Conservation (phyloP, 805 yeast genomes). For the Yarrowia hollandica region DNA sequence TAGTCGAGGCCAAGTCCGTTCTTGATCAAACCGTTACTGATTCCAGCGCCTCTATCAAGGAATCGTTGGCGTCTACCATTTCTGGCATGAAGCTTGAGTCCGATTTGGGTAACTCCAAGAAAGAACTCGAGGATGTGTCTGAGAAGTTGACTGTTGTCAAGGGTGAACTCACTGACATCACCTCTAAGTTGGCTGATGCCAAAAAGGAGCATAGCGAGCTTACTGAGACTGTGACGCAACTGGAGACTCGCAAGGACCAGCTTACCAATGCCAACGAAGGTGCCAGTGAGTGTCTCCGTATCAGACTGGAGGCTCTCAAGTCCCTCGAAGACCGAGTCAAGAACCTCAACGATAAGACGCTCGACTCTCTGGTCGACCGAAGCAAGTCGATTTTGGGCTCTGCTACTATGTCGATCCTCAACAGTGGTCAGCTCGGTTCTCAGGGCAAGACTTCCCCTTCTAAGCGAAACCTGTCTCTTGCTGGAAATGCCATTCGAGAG, state of each 20-base stretch:
- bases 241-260: neutral
- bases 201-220: constrained; percentile 3
- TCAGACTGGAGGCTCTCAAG: constrained; percentile 39
- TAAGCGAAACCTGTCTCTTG: constrained; percentile 14
- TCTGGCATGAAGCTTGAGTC: constrained; percentile 5
- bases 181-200: neutral
- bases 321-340: constrained; percentile 39
- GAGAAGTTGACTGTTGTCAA: neutral
- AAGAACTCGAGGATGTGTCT: neutral
- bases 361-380: constrained; percentile 38
- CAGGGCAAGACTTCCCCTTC: neutral
- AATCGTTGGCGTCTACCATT: neutral
- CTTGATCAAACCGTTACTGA: neutral
- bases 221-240: neutral
- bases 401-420: constrained; percentile 36
- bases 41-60: neutral
- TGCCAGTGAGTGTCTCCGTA: constrained; percentile 30
- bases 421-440: constrained; percentile 25
- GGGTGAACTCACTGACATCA: neutral
- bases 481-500: constrained; percentile 10
- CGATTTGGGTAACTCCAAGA: neutral
- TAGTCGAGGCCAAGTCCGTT: neutral
- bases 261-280: neutral
- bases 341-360: constrained; percentile 36
- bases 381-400: constrained; percentile 40